Conservation (phyloP, 2,329 filamentous ascomycete species). For the Falciphora oryzae region DNA sequence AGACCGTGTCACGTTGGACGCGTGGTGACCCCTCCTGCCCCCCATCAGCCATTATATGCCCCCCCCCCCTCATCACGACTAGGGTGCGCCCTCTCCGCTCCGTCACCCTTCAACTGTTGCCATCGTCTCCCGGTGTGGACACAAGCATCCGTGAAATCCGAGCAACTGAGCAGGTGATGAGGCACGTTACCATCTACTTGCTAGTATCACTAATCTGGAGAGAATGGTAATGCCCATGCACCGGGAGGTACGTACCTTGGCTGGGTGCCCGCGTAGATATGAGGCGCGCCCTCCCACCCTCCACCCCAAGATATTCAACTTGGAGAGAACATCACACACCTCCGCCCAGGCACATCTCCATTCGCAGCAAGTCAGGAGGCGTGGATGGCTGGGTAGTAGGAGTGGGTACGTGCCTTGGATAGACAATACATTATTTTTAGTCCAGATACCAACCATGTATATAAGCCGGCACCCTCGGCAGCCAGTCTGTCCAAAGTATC, state of each 20-base stretch:
- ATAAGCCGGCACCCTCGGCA: constrained; percentile 4
- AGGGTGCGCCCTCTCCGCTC: neutral
- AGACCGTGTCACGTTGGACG: neutral
- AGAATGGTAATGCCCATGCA: neutral
- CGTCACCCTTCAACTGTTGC: too few species aligned
- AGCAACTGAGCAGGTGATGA: neutral
- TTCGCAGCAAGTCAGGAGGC: constrained; percentile 19
- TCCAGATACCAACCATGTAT: neutral
- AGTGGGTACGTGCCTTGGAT: constrained; percentile 10
- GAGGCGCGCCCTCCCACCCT: constrained; percentile 1
- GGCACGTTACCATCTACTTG: neutral
- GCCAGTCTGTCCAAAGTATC: neutral
- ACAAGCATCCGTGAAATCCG: neutral
- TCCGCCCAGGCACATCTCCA: constrained; percentile 13
- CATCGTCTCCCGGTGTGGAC: neutral
- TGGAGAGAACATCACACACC: constrained; percentile 19
- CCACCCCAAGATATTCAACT: constrained; percentile 1
- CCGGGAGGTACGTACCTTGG: neutral
- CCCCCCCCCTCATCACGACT: neutral
- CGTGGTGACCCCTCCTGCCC: neutral
- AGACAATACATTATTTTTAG: constrained; percentile 11
- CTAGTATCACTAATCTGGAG: neutral
- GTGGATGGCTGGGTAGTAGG: constrained; percentile 1
- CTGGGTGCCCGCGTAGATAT: neutral
- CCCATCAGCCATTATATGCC: neutral